Evolutionary conservation across 192 early-diverging fungal species (phyloP), one percentile per base, ranked within the genome.

Genomic region (Mortierella antarctica): DNA sequence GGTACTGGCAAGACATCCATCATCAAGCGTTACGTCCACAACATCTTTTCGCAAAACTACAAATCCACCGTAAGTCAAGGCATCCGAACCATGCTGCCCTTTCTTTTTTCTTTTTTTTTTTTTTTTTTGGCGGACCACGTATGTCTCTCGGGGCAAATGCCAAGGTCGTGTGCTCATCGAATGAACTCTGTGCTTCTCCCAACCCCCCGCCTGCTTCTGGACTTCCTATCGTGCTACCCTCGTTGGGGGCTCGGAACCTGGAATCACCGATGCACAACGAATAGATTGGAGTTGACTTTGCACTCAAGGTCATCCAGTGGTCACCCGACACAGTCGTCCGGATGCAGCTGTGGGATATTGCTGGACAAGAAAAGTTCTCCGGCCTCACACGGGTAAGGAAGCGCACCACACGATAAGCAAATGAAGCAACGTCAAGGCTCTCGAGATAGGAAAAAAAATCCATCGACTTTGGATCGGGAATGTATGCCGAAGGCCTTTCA

Each of bases 211-310:
- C 1, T 55, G 53, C 21, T 20, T 50, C 49, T 50, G 49, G 49
- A 50, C 49, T 17, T 17, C 49, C 17, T 17, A 17, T 14, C 17
- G 11, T 21, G 47, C 21, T 15, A 14, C 14, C 23, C 61, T 46
- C 7, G n/a, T 31, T 31, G 31, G 31, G 31, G 31, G 3, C 31
- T 31, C 31, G 1, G 31, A 31, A 31, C 31, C 31, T 31, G 31
- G 31, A 1, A 31, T 31, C 1, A 31, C 31, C 31, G 31, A 31
- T 31, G 1, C 1, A 5, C 5, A 45, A 62, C 44, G 20, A 14
- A 48, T 50, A 90, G 89, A 90, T 90, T 80, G 89, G 89, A 50
- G 89, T 90, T 31, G 89, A 90, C 56, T 90, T 90, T 75, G 89
- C 89, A 7, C 72, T 89, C 23, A 90, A 90, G 65, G 83, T 85